Evolutionary conservation across 352 stramenopile species (phyloP), one percentile per base, ranked within the genome.

Genomic region (Phytophthora syringae): DNA sequence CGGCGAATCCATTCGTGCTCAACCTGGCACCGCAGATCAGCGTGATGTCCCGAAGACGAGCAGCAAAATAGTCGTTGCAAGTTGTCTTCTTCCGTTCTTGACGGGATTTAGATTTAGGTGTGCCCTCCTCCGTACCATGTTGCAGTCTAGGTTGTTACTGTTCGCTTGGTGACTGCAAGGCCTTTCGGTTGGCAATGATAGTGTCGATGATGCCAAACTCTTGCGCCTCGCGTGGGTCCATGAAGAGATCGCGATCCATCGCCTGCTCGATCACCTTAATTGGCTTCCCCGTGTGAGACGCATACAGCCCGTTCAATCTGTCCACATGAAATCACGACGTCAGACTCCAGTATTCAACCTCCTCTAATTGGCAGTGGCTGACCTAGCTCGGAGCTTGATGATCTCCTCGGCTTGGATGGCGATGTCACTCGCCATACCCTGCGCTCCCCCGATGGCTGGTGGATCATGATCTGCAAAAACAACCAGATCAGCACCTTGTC

Each of bases 331-430:
- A 28, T 16, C 47, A 22, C 37, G 59, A 45, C 16, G 24, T 63
- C 22, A 67, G 49, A 24, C 16, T 36, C 32, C 25, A 57, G n/a
- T n/a, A n/a, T n/a, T n/a, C n/a, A n/a, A n/a, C n/a, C n/a, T 20
- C 20, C 9, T 47, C n/a, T 18, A 51, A 32, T 52, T 16, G 40
- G 25, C 12, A 22, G 16, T 25, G 57, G 13, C 36, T 21, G 70
- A 93, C 87, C 88, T 74, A 21, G 79, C 57, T 37, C 85, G 86
- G 15, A 94, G 80, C 71, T 96, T 97, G 76, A 99, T 98, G 77
- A 99, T 99, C 84, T 99, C 97, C 74, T 99, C 94, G 0, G 97
- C 97, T 65, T 99, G 97, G 70, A 99, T 99, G 36, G 97, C 95
- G 78, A 99, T 99, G 72, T 99, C 97, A 52, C 90, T 96, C 3